A percentile compares a stretch with the other conserved stretches of the same genome.
These are phyloP conservation scores for Groenewaldozyma auringiensis DNA, from an alignment of 1,139 yeast species.

Conservation along the genomic window DNA sequence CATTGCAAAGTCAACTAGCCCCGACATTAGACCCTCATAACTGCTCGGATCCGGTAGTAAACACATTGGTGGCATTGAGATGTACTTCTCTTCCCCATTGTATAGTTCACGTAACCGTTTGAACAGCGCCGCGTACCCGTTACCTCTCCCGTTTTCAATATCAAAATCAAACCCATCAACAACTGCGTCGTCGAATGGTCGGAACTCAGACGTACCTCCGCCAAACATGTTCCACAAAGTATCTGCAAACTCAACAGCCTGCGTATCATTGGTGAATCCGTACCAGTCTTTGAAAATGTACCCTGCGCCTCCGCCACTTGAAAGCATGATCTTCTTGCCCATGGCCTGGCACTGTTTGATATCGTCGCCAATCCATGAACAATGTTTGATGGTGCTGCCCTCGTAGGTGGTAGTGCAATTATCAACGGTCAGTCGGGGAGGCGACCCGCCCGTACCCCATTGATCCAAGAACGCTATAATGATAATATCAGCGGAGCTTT, in stretches of 20 bases:
- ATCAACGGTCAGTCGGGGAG: slow-evolving; percentile 64
- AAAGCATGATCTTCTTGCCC: slow-evolving; percentile 72
- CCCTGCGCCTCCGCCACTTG: slow-evolving; percentile 89
- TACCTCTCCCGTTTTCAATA: slow-evolving; percentile 48
- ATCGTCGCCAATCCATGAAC: slow-evolving; percentile 43
- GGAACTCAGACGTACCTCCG: slow-evolving; percentile 49
- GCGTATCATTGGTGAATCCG: slow-evolving; percentile 56
- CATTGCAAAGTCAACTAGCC: slow-evolving; percentile 75
- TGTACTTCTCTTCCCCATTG: slow-evolving; percentile 46
- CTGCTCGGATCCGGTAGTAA: slow-evolving; percentile 82
- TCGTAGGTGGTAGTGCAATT: slow-evolving; percentile 37
- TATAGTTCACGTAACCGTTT: slow-evolving; percentile 48
- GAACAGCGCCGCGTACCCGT: slow-evolving; percentile 50
- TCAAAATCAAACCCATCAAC: slow-evolving; percentile 72
- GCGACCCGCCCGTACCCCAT: slow-evolving; percentile 47
- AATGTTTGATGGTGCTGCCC: slow-evolving; percentile 29
- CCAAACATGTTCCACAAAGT: slow-evolving; percentile 84
- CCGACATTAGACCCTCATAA: slow-evolving; percentile 55
- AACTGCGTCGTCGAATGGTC: slow-evolving; percentile 72
- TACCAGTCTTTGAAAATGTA: slow-evolving; percentile 33
- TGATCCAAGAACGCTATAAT: slow-evolving; percentile 60
- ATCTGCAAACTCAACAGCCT: slow-evolving; percentile 62
- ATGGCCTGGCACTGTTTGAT: slow-evolving; percentile 68
- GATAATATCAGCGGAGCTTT: slow-evolving; percentile 62
- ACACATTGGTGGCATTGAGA: slow-evolving; percentile 95